Base-by-base conservation (phyloP, 2,329 filamentous ascomycete genomes). In the Diplodia scrobiculata region DNA sequence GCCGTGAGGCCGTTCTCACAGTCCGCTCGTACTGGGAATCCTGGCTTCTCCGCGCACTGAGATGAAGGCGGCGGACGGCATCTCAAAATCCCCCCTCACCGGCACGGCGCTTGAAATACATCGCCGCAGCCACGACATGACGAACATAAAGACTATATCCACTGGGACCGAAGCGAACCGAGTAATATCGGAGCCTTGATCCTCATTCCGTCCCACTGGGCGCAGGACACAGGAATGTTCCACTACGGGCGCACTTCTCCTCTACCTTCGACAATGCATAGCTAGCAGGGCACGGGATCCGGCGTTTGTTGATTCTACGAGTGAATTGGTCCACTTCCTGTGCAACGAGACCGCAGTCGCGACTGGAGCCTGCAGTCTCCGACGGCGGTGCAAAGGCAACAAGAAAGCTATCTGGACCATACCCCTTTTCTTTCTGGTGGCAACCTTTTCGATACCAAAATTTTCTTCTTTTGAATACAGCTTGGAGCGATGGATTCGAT, bases 21-120 rank as follows among this genome's bases (percentile, higher is more conserved):
- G 81, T 88, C 36, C 77, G 84, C 66, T 79, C 80, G 55, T 87
- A 84, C 81, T 88, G 86, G 86, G 85, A 87, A 71, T 77, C 77
- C 54, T 87, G 84, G 83, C 76, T 89, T 32, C 74, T 76, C 13
- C 72, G 77, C 60, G 79, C 76, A 6, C 54, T 79, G 67, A 69
- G 70, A 51, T 69, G 53, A 68, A 10, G 59, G 50, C 19, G 17
- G 5, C 29, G n/a, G 38, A 19, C 5, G 5, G 25, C 5, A 9
- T 19, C 14, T 11, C 14, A 5, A 10, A 50, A n/a, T 7, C 29
- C n/a, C 19, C 9, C 14, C 19, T n/a, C 21, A 51, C 10, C 55
- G 14, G 29, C 55, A 50, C 29, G 45, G 58, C 27, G 58, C 32
- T 50, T 36, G 58, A 25, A 50, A 50, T 50, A 62, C n/a, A 27